These are phyloP conservation scores for Leucogyrophana mollusca DNA, from an alignment of 768 basidiomycete species.

Conservation along the genomic window DNA sequence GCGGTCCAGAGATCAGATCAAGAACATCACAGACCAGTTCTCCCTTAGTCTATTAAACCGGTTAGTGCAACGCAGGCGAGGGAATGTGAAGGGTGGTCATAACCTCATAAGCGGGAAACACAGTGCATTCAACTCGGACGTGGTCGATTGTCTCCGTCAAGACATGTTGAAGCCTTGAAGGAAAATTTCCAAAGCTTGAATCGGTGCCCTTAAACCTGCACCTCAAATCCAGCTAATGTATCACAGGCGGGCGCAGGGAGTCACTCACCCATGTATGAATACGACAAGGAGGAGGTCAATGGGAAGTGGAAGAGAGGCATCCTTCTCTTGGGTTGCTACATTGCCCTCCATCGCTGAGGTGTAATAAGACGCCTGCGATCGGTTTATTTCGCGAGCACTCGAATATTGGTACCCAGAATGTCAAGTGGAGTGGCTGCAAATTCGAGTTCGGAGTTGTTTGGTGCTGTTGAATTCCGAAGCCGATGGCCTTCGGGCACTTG, in stretches of 20 bases:
- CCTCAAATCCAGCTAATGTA: constrained; percentile 5
- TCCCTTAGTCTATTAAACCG: constrained; percentile 72
- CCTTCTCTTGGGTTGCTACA: too few species aligned
- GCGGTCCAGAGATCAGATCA: neutral
- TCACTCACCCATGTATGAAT: constrained; percentile 77
- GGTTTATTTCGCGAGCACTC: too few species aligned
- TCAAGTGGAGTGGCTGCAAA: too few species aligned
- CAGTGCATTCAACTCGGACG: constrained; percentile 63
- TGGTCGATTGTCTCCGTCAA: constrained; percentile 62
- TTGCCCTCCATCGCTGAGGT: too few species aligned
- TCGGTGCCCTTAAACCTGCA: constrained; percentile 60
- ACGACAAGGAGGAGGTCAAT: constrained; percentile 60
- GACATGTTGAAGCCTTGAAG: constrained; percentile 74
- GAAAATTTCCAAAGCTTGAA: constrained; percentile 75
- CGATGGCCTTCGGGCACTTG: too few species aligned
- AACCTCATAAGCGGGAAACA: constrained; percentile 91
- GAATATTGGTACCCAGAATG: too few species aligned
- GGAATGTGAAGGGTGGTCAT: constrained; percentile 9
- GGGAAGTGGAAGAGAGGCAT: constrained; percentile 9
- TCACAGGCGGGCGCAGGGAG: neutral
- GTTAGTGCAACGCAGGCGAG: neutral
- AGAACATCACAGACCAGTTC: constrained; percentile 60
- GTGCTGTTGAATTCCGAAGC: too few species aligned
- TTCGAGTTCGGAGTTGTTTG: too few species aligned
- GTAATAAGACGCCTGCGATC: too few species aligned